Percentiles rank a stretch among this genome's conserved stretches.
phyloP scores from a whole-genome alignment of 2,329 filamentous ascomycete species.

The Sporothrix brasiliensis region DNA sequence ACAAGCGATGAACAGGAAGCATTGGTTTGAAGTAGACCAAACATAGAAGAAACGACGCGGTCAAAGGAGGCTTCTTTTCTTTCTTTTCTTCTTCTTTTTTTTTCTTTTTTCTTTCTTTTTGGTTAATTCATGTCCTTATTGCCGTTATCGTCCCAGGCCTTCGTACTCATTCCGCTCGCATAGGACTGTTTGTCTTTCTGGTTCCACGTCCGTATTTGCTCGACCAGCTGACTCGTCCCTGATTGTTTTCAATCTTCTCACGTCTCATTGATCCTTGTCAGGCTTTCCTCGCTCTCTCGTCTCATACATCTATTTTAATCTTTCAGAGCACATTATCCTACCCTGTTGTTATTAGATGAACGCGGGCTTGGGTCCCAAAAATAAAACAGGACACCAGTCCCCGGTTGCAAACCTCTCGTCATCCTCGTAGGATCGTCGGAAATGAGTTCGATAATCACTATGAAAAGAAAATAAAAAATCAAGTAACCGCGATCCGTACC shows the following conservation, averaged over 20 bases:
- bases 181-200: constrained; percentile 14
- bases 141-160: not conserved
- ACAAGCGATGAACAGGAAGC: not conserved
- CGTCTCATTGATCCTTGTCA: not conserved
- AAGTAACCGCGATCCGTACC: too few species aligned
- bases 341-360: not conserved
- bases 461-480: not conserved
- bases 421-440: constrained; percentile 16
- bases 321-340: not conserved
- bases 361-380: not conserved
- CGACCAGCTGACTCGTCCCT: not conserved
- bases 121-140: too few species aligned
- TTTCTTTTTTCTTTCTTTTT: not conserved
- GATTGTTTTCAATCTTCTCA: not conserved
- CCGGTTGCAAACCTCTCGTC: not conserved
- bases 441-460: not conserved
- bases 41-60: not conserved
- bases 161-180: not conserved
- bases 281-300: not conserved
- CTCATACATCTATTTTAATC: constrained; percentile 20
- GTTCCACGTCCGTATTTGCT: not conserved
- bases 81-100: not conserved
- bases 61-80: not conserved
- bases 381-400: not conserved
- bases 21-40: constrained; percentile 1